These are phyloP conservation scores for Ceratobasidium sp. DNA, from an alignment of 1,284 basidiomycete genomes.

Conservation along the genomic window DNA sequence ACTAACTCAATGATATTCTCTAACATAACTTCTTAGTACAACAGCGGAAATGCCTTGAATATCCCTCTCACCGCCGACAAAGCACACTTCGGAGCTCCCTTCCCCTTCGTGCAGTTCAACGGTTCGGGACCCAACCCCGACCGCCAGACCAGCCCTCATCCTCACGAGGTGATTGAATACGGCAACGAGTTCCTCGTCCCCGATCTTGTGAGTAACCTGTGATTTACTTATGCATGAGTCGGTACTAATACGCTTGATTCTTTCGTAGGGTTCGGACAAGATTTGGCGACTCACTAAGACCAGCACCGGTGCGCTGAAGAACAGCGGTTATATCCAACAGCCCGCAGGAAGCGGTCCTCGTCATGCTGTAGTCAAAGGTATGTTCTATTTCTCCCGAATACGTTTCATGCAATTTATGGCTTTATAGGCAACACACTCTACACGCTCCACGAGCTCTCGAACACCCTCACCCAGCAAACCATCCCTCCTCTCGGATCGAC, in stretches of 20 bases:
- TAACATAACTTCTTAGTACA: constrained; percentile 31
- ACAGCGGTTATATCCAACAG: constrained; percentile 73
- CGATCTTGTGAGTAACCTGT: constrained; percentile 44
- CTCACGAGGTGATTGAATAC: constrained; percentile 50
- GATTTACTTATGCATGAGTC: neutral
- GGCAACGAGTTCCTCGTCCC: constrained; percentile 48
- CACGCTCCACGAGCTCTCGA: constrained; percentile 48
- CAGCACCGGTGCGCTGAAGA: constrained; percentile 60
- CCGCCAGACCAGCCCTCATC: constrained; percentile 47
- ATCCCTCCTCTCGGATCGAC: constrained; percentile 39
- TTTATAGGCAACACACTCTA: no score
- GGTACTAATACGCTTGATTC: neutral
- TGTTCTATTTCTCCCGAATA: no score
- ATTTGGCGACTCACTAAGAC: constrained; percentile 50
- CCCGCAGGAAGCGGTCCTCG: constrained; percentile 75
- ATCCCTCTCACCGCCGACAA: constrained; percentile 41
- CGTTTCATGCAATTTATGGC: no score
- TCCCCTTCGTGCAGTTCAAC: constrained; percentile 31
- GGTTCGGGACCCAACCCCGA: constrained; percentile 47
- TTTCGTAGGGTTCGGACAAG: constrained; percentile 49
- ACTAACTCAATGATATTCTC: neutral
- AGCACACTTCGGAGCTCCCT: constrained; percentile 30
- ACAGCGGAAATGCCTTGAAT: constrained; percentile 29
- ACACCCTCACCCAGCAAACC: constrained; percentile 47
- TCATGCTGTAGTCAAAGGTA: constrained; percentile 70